Conservation (phyloP, 257 asterid species). For the Leptodermis oblonga region DNA sequence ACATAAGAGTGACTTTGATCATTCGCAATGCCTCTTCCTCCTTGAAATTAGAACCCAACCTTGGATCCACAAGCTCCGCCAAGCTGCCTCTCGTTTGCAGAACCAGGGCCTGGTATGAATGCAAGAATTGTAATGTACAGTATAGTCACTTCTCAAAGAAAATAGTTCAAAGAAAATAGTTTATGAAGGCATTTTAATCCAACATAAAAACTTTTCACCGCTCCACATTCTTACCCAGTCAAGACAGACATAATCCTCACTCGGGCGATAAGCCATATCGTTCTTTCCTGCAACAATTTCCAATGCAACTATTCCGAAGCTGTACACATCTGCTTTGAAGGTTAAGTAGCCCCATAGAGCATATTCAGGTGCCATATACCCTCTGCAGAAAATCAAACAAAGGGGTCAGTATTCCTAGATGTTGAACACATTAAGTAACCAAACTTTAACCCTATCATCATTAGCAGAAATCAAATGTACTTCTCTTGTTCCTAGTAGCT, state of each 20-base stretch:
- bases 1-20: constrained; percentile 46
- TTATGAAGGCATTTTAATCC: not conserved
- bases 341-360: constrained; percentile 74
- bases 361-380: constrained; percentile 76
- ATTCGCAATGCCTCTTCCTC: constrained; percentile 40
- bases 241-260: constrained; percentile 51
- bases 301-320: constrained; percentile 60
- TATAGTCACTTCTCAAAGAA: too few species aligned
- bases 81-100: constrained; percentile 41
- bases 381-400: constrained; percentile 30
- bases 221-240: constrained; percentile 51
- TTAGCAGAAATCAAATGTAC: not conserved
- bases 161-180: too few species aligned
- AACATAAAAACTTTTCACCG: not conserved
- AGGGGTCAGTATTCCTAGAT: not conserved
- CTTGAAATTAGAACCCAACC: constrained; percentile 35
- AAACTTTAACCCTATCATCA: not conserved
- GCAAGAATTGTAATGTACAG: not conserved
- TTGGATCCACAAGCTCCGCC: constrained; percentile 53
- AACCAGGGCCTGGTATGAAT: constrained; percentile 46
- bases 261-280: constrained; percentile 48
- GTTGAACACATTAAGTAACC: not conserved
- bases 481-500: not conserved
- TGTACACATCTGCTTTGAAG: constrained; percentile 60
- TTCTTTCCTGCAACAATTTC: constrained; percentile 59